Conservation (phyloP, 805 yeast species). For the Monosporozyma yasuniensis region DNA sequence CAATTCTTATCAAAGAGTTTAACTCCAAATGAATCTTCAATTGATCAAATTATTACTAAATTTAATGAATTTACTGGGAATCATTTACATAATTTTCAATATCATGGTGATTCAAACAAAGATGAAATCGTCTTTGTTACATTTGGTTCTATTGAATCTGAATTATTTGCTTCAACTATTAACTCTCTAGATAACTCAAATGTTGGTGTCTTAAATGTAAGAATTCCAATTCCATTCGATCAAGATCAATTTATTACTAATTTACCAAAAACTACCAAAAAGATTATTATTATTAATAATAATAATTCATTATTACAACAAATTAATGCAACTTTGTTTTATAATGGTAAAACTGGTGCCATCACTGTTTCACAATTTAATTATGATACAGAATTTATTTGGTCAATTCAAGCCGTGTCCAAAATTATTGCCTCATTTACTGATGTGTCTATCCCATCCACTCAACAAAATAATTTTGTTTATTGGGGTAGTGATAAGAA, state of each 20-base stretch:
- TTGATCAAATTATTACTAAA: slow-evolving; percentile 20
- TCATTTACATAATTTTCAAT: slow-evolving; percentile 35
- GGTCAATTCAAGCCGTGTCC: slow-evolving; percentile 47
- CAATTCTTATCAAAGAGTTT: slow-evolving; percentile 8
- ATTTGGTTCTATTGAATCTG: slow-evolving; percentile 65
- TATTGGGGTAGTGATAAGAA: slow-evolving; percentile 68
- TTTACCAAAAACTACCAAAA: slow-evolving; percentile 50
- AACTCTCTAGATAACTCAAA: slow-evolving; percentile 14
- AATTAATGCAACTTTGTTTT: slow-evolving; percentile 61
- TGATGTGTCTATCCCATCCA: slow-evolving; percentile 9
- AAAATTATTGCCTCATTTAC: slow-evolving; percentile 40
- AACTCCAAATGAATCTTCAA: slow-evolving; percentile 11
- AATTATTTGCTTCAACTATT: slow-evolving; percentile 35
- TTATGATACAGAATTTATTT: slow-evolving; percentile 42
- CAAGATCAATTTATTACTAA: slow-evolving; percentile 46
- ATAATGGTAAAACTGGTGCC: slow-evolving; percentile 26
- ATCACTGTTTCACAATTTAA: slow-evolving; percentile 44
- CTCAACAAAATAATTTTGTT: slow-evolving; percentile 18
- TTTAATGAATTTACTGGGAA: slow-evolving; percentile 22
- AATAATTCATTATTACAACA: slow-evolving; percentile 49
- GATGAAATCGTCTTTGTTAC: slow-evolving; percentile 73
- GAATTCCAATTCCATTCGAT: slow-evolving; percentile 78
- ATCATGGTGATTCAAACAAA: slow-evolving; percentile 44
- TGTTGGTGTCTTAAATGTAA: slow-evolving; percentile 55
- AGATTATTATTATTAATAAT: slow-evolving; percentile 50